A percentile compares a stretch with the other conserved stretches of the same genome.
Evolutionary conservation across 2,329 filamentous ascomycete species (phyloP).

Genomic region (Colletotrichum sp.): DNA sequence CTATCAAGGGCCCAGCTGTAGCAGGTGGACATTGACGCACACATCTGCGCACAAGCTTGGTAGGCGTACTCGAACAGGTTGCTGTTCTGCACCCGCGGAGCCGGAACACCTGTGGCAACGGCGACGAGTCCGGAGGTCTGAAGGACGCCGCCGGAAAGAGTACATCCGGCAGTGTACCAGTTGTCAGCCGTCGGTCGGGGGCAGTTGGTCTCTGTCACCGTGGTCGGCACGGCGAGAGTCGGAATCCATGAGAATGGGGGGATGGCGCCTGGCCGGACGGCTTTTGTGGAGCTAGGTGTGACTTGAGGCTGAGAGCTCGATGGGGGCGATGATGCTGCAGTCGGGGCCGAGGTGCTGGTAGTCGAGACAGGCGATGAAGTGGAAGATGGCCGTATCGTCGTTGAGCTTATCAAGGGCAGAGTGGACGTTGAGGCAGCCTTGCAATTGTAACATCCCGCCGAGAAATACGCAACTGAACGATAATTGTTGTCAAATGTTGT

Average conservation of each 20-base stretch:
- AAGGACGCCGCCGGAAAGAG: not conserved
- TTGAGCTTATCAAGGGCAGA: not conserved
- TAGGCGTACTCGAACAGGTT: not conserved
- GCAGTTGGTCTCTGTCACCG: not conserved
- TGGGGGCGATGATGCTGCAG: not conserved
- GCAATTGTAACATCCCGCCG: not conserved
- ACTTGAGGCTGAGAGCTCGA: not conserved
- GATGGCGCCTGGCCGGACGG: not conserved
- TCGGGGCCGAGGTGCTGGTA: not conserved
- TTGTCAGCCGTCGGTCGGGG: not conserved
- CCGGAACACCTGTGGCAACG: not conserved
- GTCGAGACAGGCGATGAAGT: not conserved
- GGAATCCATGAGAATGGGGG: not conserved
- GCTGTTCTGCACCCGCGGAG: not conserved
- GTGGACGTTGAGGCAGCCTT: not conserved
- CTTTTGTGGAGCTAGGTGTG: not conserved
- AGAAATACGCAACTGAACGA: not conserved
- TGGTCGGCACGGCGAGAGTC: not conserved
- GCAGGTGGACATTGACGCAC: not conserved
- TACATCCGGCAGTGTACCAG: conserved; percentile 9
- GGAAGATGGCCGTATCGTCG: not conserved
- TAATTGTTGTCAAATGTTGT: not conserved
- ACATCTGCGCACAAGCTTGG: conserved; percentile 9
- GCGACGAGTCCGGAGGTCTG: not conserved
- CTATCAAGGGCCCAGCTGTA: conserved; percentile 4